Evolutionary conservation across 164 flowering plant species (phyloP), one percentile per base, ranked within the genome.

Genomic region (Sedum album): DNA sequence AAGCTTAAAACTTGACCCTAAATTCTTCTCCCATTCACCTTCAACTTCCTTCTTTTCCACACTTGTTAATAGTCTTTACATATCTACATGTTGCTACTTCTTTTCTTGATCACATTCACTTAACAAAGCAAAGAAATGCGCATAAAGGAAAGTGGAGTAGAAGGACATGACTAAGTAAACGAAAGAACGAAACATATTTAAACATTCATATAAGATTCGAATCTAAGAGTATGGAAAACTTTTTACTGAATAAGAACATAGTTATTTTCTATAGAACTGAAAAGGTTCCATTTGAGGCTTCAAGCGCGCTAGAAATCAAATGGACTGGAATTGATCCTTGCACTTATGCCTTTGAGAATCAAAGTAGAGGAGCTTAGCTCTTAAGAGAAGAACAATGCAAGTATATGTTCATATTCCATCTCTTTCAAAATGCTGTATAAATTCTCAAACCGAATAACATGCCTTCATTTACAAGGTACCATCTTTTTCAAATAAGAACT

Each of bases 81-180:
- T 49, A n/a, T 49, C 25, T 49, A n/a, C 23, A 49, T n/a, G 57
- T 15, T 44, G 25, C 25, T 49, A 21, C 25, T 20, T 20, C 25
- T 49, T 20, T 21, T 49, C 6, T 49, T 49, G 7, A 5, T 49
- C 25, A 49, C 48, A 44, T 44, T 44, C 48, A 15, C 48, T 44
- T 44, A 44, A 44, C 48, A 44, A 44, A 44, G 18, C 4, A 5
- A 1, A 21, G 2, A 49, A 3, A n/a, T 49, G 23, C 5, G 0
- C 5, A 20, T 49, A 4, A 21, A 49, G 57, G 10, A 49, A 49
- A 49, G 57, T 6, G 23, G 57, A 49, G 2, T 49, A n/a, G 57
- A 25, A 49, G 9, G 57, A 49, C 57, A 20, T 49, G 57, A 49
- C 57, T 49, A 49, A 49, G 57, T 46, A 46, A 46, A 46, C 51